phyloP scores from a whole-genome alignment of 331 rosid genomes.

The Spiraea crenata region DNA sequence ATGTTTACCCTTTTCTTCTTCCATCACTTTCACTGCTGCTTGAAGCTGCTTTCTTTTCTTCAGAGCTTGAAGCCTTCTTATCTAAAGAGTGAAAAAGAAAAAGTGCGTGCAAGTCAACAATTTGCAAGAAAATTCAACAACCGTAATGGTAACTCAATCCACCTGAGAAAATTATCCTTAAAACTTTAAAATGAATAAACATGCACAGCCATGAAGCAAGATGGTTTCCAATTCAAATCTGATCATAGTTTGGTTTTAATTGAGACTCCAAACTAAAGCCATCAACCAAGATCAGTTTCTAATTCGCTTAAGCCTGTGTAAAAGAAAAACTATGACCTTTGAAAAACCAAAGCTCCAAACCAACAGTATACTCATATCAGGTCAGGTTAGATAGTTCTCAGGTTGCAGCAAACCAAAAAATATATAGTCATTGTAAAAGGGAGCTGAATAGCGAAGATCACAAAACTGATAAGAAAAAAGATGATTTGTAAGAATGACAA shows the following conservation, averaged over 20 bases:
- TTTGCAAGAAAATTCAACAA: neutral
- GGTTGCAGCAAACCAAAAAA: conserved; percentile 4
- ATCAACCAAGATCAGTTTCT: neutral
- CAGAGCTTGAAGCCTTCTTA: conserved; percentile 33
- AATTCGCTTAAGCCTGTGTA: neutral
- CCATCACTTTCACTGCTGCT: conserved; percentile 24
- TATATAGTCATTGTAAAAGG: neutral
- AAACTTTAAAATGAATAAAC: neutral
- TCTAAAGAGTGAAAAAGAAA: conserved; percentile 20
- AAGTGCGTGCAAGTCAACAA: neutral
- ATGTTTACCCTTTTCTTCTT: conserved; percentile 34
- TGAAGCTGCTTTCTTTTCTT: conserved; percentile 35
- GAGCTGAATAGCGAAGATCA: neutral
- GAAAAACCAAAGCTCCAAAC: too few relatives aligned
- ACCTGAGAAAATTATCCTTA: neutral
- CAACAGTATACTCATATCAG: too few relatives aligned
- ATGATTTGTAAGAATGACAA: neutral
- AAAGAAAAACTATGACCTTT: too few relatives aligned
- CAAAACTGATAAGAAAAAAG: neutral
- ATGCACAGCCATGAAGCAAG: neutral
- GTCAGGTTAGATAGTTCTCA: neutral
- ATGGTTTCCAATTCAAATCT: neutral
- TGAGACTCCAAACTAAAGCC: too few relatives aligned
- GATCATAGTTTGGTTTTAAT: too few relatives aligned
- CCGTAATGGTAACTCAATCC: neutral